Evolutionary conservation across 2,329 filamentous ascomycete genomes (phyloP).

Genomic region (Lasiodiplodia sp.): DNA sequence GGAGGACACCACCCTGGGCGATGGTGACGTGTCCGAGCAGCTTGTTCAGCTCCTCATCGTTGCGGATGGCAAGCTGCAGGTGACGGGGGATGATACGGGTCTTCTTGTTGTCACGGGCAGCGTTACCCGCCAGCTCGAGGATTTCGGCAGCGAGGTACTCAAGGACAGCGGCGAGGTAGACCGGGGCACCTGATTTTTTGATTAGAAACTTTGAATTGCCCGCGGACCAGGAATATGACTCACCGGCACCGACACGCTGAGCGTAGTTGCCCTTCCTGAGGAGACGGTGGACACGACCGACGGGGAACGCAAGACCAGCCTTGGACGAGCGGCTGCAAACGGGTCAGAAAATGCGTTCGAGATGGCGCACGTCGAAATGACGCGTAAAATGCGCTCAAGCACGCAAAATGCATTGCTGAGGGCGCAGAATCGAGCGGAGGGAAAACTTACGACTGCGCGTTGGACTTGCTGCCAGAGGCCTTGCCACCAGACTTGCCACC

Average conservation of each 20-base stretch:
- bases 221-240: conserved; percentile 38
- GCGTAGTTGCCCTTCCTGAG: conserved; percentile 99
- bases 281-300: conserved; percentile 99
- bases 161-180: conserved; percentile 96
- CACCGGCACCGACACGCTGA: conserved; percentile 97
- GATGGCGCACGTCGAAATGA: conserved; percentile 40
- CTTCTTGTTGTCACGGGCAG: conserved; percentile 99
- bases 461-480: conserved; percentile 95
- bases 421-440: conserved; percentile 28
- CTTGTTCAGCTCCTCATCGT: conserved; percentile 99
- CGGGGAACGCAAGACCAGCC: conserved; percentile 98
- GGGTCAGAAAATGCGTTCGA: conserved; percentile 50
- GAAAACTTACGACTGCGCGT: conserved; percentile 91
- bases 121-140: conserved; percentile 97
- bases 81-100: conserved; percentile 99
- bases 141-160: conserved; percentile 99
- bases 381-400: conserved; percentile 30
- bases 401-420: conserved; percentile 52
- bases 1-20: conserved; percentile 94
- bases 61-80: conserved; percentile 98
- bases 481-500: conserved; percentile 99
- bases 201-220: conserved; percentile 33
- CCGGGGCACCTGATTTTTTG: conserved; percentile 71
- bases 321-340: conserved; percentile 88
- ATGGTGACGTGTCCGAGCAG: conserved; percentile 95